A percentile compares a stretch with the other conserved stretches of the same genome.
These are phyloP conservation scores for Pleurotus ostreatus DNA, from an alignment of 768 basidiomycete species.

Conservation along the genomic window DNA sequence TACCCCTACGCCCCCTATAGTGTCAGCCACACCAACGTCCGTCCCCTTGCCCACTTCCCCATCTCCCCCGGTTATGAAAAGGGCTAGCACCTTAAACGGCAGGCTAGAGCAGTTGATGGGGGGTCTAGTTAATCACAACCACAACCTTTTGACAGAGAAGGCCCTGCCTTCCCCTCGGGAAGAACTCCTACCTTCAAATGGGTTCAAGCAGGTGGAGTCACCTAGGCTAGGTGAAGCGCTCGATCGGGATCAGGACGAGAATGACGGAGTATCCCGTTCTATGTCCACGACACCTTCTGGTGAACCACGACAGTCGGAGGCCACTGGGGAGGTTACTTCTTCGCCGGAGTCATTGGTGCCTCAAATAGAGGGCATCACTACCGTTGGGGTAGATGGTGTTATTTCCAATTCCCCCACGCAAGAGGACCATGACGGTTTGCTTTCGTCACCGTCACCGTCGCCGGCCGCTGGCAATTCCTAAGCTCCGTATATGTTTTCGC, in stretches of 20 bases:
- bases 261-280: slow-evolving; percentile 1
- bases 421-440: slow-evolving; percentile 1
- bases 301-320: slow-evolving; percentile 37
- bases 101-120: slow-evolving; percentile 6
- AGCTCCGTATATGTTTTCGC: slow-evolving; percentile 3
- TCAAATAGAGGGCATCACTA: not conserved
- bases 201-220: slow-evolving; percentile 18
- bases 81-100: slow-evolving; percentile 6
- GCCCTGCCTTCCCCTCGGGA: slow-evolving; percentile 17
- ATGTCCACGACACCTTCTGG: slow-evolving; percentile 21
- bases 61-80: slow-evolving; percentile 1
- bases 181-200: slow-evolving; percentile 10
- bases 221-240: slow-evolving; percentile 17
- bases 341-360: not conserved
- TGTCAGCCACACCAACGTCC: slow-evolving; percentile 14
- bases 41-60: slow-evolving; percentile 13
- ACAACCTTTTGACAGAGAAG: not conserved
- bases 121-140: not conserved
- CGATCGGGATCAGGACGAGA: slow-evolving; percentile 12
- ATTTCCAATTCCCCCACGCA: too few species aligned
- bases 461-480: not conserved
- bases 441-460: not conserved
- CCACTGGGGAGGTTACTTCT: slow-evolving; percentile 17
- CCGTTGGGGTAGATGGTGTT: too few species aligned
- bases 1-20: not conserved